Evolutionary conservation across 2,329 filamentous ascomycete genomes (phyloP).

Genomic region (Trichoderma sp.): DNA sequence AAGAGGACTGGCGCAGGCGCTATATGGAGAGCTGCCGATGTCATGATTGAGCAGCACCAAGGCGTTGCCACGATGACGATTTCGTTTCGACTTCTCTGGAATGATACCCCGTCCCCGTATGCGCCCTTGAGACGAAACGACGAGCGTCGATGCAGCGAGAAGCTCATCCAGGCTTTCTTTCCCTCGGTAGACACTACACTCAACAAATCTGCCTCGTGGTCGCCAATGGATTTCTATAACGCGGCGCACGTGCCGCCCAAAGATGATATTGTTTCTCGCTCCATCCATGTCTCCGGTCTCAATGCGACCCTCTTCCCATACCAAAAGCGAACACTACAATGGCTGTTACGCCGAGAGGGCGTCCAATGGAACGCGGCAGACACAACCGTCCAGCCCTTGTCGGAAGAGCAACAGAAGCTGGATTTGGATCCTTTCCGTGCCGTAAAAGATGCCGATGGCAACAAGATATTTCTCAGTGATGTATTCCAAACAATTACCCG

Average conservation of each 20-base stretch:
- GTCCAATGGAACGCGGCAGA: constrained; percentile 48
- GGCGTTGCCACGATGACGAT: constrained; percentile 39
- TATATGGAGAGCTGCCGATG: constrained; percentile 42
- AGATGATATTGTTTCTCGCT: constrained; percentile 43
- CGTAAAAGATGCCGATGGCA: constrained; percentile 40
- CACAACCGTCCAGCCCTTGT: constrained; percentile 31
- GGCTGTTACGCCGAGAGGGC: constrained; percentile 69
- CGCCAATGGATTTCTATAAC: constrained; percentile 67
- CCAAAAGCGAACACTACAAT: constrained; percentile 69
- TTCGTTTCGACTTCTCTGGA: constrained; percentile 47
- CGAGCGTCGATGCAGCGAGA: constrained; percentile 41
- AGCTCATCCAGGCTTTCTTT: constrained; percentile 45
- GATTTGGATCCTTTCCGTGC: constrained; percentile 38
- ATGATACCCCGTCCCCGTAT: constrained; percentile 42
- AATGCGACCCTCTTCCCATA: constrained; percentile 67
- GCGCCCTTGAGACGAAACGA: constrained; percentile 36
- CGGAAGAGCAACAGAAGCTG: constrained; percentile 20
- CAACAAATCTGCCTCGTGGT: constrained; percentile 38
- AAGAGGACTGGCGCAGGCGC: constrained; percentile 35
- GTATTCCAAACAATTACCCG: constrained; percentile 62
- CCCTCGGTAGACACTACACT: constrained; percentile 25
- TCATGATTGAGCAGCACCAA: constrained; percentile 38
- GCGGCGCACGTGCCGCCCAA: constrained; percentile 63
- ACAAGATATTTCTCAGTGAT: constrained; percentile 60
- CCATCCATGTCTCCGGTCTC: constrained; percentile 49